Base-by-base conservation (phyloP, 2,329 filamentous ascomycete genomes). In the Pyrenochaeta sp. region DNA sequence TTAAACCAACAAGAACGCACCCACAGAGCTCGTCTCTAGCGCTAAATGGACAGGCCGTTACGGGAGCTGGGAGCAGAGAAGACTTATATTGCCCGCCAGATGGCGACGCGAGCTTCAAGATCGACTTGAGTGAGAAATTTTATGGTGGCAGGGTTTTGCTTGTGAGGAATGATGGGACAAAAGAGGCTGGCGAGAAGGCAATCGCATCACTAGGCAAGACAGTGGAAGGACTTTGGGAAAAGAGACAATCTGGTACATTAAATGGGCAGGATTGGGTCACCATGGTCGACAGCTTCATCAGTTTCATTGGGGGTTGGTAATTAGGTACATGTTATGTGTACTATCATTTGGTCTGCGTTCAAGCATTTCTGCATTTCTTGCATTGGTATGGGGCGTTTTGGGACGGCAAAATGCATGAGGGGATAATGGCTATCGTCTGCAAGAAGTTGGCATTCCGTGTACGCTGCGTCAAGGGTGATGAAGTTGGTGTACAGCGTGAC, bases 121-220 rank as follows among this genome's bases (percentile, higher is more conserved):
- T 76, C 30, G 71, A 76, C 29, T 51, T 76, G 17, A 75, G 72
- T 44, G 74, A 76, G 56, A 74, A 75, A 61, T 70, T 56, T 31
- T 29, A 47, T 0, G 68, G 71, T 5, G 74, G 74, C 0, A 60
- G 55, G 29, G 73, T 76, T 4, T 57, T 65, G 45, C 42, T 76
- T 21, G 56, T 71, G 37, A 50, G 73, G 44, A 74, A 74, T 37
- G 73, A 75, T 41, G 74, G 74, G 9, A 71, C 65, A 2, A 45
- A 39, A n/a, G 63, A 67, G 30, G 69, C 68, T 9, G 74, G 67
- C 2, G 66, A 72, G 49, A 56, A 58, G 50, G 73, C 68, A 9
- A 54, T 59, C 11, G 37, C 36, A 4, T 51, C 59, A 3, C 49
- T 76, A 6, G 50, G 51, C 40, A 65, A 58, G 46, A 55, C 71